Evolutionary conservation across 2,329 filamentous ascomycete species (phyloP), one percentile per base, ranked within the genome.

Genomic region (Sclerotinia trifoliorum): DNA sequence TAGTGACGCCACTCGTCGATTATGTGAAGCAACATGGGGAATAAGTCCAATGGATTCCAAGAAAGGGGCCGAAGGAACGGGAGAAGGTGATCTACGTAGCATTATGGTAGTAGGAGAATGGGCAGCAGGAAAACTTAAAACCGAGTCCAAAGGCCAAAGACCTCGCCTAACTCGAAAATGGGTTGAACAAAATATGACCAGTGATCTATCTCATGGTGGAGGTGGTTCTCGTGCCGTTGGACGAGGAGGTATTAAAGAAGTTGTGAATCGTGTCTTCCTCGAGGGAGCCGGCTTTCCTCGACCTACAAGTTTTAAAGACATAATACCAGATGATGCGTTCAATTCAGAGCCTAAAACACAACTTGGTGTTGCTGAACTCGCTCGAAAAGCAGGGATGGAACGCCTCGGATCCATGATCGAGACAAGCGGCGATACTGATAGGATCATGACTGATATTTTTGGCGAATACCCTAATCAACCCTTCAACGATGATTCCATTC

Each of bases 401-500:
- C 86, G 90, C 21, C 81, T 94, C 21, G 82, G 87, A 57, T 88
- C 93, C 74, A 92, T 95, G 85, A 82, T 94, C 42, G 89, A 94
- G 70, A 90, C 91, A 0, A 90, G 88, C 75, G 92, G 91, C 51
- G 92, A 95, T 69, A 86, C 89, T 56, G 91, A 93, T 76, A 86
- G 90, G 69, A 90, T 96, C 74, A 83, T 94, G 76, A 89, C 88
- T 24, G 91, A 98, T 71, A 90, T 96, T 74, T 97, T 97, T 76
- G 84, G 90, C 29, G 86, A 91, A 72, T 99, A 97, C 78, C 93
- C 94, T 0, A 88, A 87, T 54, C 91, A 93, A 74, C 89, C 93
- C 26, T 99, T 91, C 79, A 96, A 97, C 80, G 95, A 99, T 78
- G 95, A 99, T 78, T 90, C 89, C 0, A 90, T 92, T 73, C 87